Evolutionary conservation across 768 basidiomycete species (phyloP), one percentile per base, ranked within the genome.

Genomic region (Agaricus sinodeliciosus): DNA sequence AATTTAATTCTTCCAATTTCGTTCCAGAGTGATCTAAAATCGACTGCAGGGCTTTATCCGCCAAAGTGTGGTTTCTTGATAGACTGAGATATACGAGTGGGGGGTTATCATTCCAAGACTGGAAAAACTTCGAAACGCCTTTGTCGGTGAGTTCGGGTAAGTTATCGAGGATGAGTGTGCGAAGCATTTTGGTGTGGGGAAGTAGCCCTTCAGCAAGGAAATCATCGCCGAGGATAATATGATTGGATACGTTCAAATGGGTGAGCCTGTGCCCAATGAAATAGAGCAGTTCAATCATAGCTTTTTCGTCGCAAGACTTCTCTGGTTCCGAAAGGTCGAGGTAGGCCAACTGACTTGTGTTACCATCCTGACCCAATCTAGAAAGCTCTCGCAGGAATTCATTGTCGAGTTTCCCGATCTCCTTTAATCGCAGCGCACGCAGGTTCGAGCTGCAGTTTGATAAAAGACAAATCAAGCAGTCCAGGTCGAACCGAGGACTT

Each of bases 401-500:
- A 58, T 92, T 85, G 49, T 74, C 66, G 52, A 98, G 65, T 56
- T 79, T 69, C 6, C 86, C 91, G 28, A 97, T 67, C 62, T 94
- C 90, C 55, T 82, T 80, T 36, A 99, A 71, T 2, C 89, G 79
- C 1, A 99, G 78, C 44, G 84, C 82, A n/a, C 67, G 75, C 15
- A 98, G 70, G 2, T 51, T 55, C 9, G 62, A 62, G 11, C 52
- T 45, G 45, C 78, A 75, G 19, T 77, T 70, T 49, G 76, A 80
- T 25, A 84, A 76, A 19, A 96, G 78, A 0, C 76, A 63, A 11
- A 72, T 62, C 51, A 88, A 67, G 61, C 87, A 90, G 9, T 77
- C 74, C 3, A 84, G 62, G 63, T 92, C 83, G 66, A 98, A 94
- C 4, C 92, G 81, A 7, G 92, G 91, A 53, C 87, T 89, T 62